phyloP scores from a whole-genome alignment of 2,329 filamentous ascomycete genomes.

The Macrophomina phaseolina region DNA sequence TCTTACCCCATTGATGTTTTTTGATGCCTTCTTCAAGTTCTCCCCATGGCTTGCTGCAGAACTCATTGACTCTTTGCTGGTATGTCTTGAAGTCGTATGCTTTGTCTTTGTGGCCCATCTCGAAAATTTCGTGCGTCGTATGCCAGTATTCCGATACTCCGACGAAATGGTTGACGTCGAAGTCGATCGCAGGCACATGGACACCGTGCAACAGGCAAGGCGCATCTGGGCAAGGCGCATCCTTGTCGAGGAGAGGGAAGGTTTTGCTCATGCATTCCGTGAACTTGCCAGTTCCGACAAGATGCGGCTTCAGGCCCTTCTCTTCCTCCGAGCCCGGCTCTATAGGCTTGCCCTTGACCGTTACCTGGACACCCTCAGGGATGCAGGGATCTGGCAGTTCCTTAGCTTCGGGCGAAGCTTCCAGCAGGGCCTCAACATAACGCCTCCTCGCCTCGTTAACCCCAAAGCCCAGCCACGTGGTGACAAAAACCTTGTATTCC shows the following conservation, averaged over 20 bases:
- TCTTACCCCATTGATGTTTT: conserved; percentile 73
- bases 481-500: conserved; percentile 92
- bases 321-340: conserved; percentile 51
- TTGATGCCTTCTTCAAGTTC: conserved; percentile 72
- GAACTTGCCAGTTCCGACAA: conserved; percentile 87
- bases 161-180: conserved; percentile 95
- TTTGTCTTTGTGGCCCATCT: conserved; percentile 74
- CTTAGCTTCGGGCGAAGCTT: conserved; percentile 64
- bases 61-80: conserved; percentile 80
- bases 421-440: conserved; percentile 78
- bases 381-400: conserved; percentile 92
- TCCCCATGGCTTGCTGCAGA: conserved; percentile 84
- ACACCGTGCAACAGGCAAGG: conserved; percentile 91
- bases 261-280: conserved; percentile 82
- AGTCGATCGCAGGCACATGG: conserved; percentile 94
- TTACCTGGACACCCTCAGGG: conserved; percentile 76
- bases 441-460: conserved; percentile 88
- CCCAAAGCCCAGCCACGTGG: conserved; percentile 97
- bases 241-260: conserved; percentile 86
- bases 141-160: conserved; percentile 99
- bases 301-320: conserved; percentile 52
- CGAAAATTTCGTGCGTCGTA: conserved; percentile 93
- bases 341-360: conserved; percentile 69
- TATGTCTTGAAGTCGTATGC: conserved; percentile 91
- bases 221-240: conserved; percentile 78